Evolutionary conservation across 2,329 filamentous ascomycete genomes (phyloP), one percentile per base, ranked within the genome.

Genomic region (Aspergillus fischeri): DNA sequence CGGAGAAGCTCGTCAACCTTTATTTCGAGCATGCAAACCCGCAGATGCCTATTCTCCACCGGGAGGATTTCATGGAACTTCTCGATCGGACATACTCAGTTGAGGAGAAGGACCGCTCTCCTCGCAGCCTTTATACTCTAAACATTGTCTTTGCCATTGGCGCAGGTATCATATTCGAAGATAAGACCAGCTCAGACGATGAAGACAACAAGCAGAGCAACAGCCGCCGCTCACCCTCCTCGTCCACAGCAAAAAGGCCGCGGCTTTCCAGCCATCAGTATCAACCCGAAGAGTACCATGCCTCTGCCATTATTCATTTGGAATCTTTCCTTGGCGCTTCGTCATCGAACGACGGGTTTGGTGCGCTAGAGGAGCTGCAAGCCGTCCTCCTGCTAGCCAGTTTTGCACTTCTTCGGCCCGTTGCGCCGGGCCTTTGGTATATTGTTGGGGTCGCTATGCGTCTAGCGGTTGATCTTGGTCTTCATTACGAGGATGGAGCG

Each of bases 101-200:
- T 0, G 84, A 88, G 21, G 81, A 84, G 49, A 83, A 85, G 57
- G 81, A 84, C 53, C 83, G 89, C 27, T 89, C 88, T 1, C 84
- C 91, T 4, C 83, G 89, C 54, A 92, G 96, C 73, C 81, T 94
- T n/a, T 97, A 97, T 75, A 85, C 95, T 77, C 81, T 97, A 61
- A 97, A 97, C 74, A 97, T 97, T 75, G 92, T 97, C 25, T 97
- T 96, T 76, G 93, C 93, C 14, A 97, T 97, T 66, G 94, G 94
- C 6, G 89, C 90, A 20, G 93, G 92, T 20, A 96, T 97, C 65
- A 96, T 97, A 63, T 86, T 96, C 64, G 90, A 78, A 53, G 73
- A 76, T 42, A 76, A 72, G 29, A 49, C 48, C 29, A 59, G 69
- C 5, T 65, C 66, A 28, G 64, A 65, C 24, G 66, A 67, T 7